Base-by-base conservation (phyloP, 768 basidiomycete genomes). In the Agrocybe chaxingu region DNA sequence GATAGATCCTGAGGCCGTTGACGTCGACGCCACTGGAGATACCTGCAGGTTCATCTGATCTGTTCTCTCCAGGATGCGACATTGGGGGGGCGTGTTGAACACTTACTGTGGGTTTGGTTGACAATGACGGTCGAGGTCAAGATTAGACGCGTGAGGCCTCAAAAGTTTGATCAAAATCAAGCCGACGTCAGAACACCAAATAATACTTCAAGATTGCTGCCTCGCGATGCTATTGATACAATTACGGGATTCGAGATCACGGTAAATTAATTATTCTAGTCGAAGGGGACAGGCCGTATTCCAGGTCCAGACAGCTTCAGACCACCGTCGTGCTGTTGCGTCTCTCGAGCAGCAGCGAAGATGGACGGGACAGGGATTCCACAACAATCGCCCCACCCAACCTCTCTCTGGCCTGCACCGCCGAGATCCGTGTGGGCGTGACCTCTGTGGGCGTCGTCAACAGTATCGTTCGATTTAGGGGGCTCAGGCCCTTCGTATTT, bases 301-400 rank as follows among this genome's bases (percentile, higher is more conserved):
- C 81, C 84, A 11, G 81, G 77, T 5, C 87, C 85, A 40, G 71
- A 66, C 12, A 87, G 67, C 47, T 67, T 64, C 52, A 66, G 52
- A 0, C 74, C 72, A 9, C 70, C 69, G 12, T 57, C 58, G 52
- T 69, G 71, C 29, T 71, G 64, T 57, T 72, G 68, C 57, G 79
- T 80, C 30, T 73, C 77, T 50, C 73, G 70, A 0, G 85, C 88
- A 39, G 91, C 90, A 19, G 79, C 92, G 60, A 95, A 93, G 3
- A 68, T 85, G 36, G 83, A 85, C 3, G 93, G 93, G 5, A 96
- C 82, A 0, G 84, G 85, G 52, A 95, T 96, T 0, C 92, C 92
- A 66, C 93, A 95, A 62, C 93, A 93, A 57, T 96, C 91, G 0
- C 89, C 92, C 89, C 91, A 92, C 2, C 87, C 84, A 32, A 77